phyloP scores from a whole-genome alignment of 768 basidiomycete species.

The Candolleomyces aberdarensis region DNA sequence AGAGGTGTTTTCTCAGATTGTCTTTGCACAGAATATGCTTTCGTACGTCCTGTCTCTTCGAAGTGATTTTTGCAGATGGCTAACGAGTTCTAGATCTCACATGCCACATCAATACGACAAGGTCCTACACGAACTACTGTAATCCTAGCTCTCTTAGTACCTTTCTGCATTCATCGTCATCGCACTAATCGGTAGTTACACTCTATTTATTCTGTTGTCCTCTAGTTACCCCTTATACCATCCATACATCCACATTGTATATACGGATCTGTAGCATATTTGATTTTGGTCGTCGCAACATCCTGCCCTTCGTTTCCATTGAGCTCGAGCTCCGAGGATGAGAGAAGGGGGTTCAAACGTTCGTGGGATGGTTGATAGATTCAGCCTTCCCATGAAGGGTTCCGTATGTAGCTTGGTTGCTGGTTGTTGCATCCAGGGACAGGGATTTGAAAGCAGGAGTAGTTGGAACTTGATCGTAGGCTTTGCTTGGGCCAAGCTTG shows the following conservation, averaged over 20 bases:
- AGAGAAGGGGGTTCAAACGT: too few relatives aligned
- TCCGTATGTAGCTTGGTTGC: too few relatives aligned
- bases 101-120: slow-evolving; percentile 80
- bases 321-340: too few relatives aligned
- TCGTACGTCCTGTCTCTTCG: slow-evolving; percentile 37
- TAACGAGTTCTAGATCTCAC: slow-evolving; percentile 49
- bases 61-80: slow-evolving; percentile 6
- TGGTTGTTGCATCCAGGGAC: too few relatives aligned
- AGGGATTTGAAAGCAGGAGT: too few relatives aligned
- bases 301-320: too few relatives aligned
- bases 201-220: background rate
- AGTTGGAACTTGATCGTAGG: too few relatives aligned
- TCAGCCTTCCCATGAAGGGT: too few relatives aligned
- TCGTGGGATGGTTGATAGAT: too few relatives aligned
- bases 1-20: slow-evolving; percentile 74
- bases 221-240: background rate
- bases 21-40: slow-evolving; percentile 82
- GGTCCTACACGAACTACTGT: slow-evolving; percentile 67
- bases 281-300: too few relatives aligned
- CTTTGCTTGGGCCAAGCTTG: too few relatives aligned
- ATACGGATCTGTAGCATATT: background rate
- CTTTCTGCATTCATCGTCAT: background rate
- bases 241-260: background rate
- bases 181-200: background rate
- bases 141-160: slow-evolving; percentile 10